These are phyloP conservation scores for Tylopilus balloui DNA, from an alignment of 768 basidiomycete species.

Conservation along the genomic window DNA sequence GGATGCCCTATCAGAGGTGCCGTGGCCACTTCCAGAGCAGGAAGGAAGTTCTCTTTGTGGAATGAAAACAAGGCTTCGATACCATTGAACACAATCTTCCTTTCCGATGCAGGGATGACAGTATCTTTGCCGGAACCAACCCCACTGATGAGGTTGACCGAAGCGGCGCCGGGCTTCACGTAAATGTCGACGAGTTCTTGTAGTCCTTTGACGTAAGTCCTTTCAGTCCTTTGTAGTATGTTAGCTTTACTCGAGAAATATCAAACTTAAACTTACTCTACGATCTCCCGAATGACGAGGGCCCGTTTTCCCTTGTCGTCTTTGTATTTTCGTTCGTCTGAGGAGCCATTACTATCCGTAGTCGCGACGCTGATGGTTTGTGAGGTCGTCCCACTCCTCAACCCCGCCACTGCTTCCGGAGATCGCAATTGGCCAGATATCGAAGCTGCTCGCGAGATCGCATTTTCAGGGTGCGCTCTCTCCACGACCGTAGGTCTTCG, in stretches of 20 bases:
- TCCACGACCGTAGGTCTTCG: conserved; percentile 70
- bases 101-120: conserved; percentile 77
- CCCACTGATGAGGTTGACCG: conserved; percentile 65
- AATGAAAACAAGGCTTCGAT: conserved; percentile 88
- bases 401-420: conserved; percentile 54
- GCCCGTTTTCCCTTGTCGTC: conserved; percentile 84
- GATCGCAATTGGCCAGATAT: conserved; percentile 60
- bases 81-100: conserved; percentile 88
- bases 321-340: conserved; percentile 84
- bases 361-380: conserved; percentile 71
- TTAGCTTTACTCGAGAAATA: conserved; percentile 8
- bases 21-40: conserved; percentile 78
- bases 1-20: conserved; percentile 56
- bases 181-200: conserved; percentile 95
- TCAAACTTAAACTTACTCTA: conserved; percentile 56
- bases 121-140: conserved; percentile 77
- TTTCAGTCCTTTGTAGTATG: conserved; percentile 67
- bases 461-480: conserved; percentile 39
- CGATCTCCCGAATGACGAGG: conserved; percentile 84
- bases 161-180: conserved; percentile 74
- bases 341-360: conserved; percentile 68
- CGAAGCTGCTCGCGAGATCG: conserved; percentile 47
- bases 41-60: conserved; percentile 90
- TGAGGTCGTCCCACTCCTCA: conserved; percentile 55
- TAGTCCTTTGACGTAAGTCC: conserved; percentile 91